Evolutionary conservation across 805 yeast species (phyloP), one percentile per base, ranked within the genome.

Genomic region (Wickerhamomyces alni): DNA sequence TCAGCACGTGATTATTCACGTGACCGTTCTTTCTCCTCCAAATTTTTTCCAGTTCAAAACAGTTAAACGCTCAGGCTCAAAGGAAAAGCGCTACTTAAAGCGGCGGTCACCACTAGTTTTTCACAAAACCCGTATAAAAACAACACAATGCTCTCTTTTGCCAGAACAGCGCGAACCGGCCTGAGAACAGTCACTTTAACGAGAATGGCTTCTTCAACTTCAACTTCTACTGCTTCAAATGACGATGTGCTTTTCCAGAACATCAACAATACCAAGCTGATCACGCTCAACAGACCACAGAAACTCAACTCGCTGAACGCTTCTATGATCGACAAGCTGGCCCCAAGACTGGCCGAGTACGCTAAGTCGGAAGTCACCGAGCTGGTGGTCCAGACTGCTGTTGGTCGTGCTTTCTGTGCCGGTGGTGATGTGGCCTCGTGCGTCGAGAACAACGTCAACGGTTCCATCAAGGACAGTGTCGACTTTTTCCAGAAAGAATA

Each of bases 351-450:
- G 44, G 58, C 72, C 34, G 96, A 89, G 59, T 88, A 81, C 63
- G 69, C 86, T 37, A 83, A 84, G 55, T 77, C 87, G 16, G 71
- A 70, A 34, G 65, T 75, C 16, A 78, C 82, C 42, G 77, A 80
- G 46, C 55, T 86, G 40, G 65, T 91, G 29, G 69, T 93, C 33
- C 66, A 91, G 45, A 80, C 77, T 41, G 82, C 91, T 25, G 63
- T 61, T 8, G 74, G 72, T 22, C 67, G 67, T 38, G 57, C 95
- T 2, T 78, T 91, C 44, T 87, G 97, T 62, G 95, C 98, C 25
- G 99, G 99, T 36, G 99, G 98, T 22, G 99, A 91, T 60, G 95
- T 91, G 33, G 81, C 91, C 30, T 77, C 75, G 37, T 80, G 88
- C 52, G 95, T 91, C 18, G 68, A 68, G 38, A 66, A 67, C 45